Conservation (phyloP, 208 protist genomes). For the Porcisia hertigi region DNA sequence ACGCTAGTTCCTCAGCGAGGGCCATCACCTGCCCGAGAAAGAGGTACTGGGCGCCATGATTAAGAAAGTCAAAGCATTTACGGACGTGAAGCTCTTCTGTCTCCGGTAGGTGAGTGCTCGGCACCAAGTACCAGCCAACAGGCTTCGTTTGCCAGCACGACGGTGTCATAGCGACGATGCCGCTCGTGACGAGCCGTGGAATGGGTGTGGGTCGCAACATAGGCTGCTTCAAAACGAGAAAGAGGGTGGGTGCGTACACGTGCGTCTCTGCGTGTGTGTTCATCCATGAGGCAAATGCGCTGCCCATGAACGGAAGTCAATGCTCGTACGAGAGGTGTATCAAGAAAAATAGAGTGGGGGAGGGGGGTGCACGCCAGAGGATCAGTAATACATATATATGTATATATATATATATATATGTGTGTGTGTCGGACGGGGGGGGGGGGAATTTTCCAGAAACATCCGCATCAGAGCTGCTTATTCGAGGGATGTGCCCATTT, state of each 20-base stretch:
- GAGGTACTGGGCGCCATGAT: conserved; percentile 79
- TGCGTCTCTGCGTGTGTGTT: not conserved
- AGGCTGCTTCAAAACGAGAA: not conserved
- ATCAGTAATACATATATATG: not conserved
- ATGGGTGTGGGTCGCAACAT: conserved; percentile 13
- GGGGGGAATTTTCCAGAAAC: too few species aligned
- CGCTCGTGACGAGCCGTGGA: conserved; percentile 9
- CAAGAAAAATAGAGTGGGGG: not conserved
- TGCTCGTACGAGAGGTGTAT: not conserved
- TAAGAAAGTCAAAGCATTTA: conserved; percentile 83
- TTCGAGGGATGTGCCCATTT: too few species aligned
- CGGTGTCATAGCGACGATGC: conserved; percentile 42
- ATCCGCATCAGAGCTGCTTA: too few species aligned
- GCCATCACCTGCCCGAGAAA: conserved; percentile 84
- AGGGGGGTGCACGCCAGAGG: not conserved
- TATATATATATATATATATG: not conserved
- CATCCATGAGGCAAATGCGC: not conserved
- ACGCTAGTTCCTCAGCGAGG: conserved; percentile 75
- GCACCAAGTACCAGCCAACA: conserved; percentile 68
- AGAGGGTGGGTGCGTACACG: not conserved
- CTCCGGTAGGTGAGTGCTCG: conserved; percentile 38
- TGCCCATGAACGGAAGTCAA: not conserved
- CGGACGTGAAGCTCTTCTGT: conserved; percentile 57
- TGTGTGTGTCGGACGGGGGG: too few species aligned
- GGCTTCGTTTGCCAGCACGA: conserved; percentile 65